Base-by-base conservation (phyloP, 768 basidiomycete species). In the Boletus sensibilis region DNA sequence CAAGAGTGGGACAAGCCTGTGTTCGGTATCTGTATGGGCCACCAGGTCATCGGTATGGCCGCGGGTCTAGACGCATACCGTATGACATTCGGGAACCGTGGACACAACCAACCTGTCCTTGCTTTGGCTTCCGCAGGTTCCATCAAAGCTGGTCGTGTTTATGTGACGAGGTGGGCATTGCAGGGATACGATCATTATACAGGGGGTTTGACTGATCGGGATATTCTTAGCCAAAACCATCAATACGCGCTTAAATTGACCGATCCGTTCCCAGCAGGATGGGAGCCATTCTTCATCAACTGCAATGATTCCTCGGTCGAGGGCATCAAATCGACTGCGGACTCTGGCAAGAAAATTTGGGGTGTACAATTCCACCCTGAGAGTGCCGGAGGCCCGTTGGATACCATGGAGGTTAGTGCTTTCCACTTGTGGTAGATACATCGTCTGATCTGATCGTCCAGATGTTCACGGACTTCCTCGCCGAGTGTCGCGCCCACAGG, bases 361-460 rank as follows among this genome's bases (percentile, higher is more conserved):
- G 97, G 96, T 63, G 96, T 98, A 21, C 97, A 99, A 68, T 99
- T 98, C 86, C 97, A 99, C 74, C 97, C 97, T 16, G 97, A 99
- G 75, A 94, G 93, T 60, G 91, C 94, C 27, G 96, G 97, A 39
- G 96, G 96, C n/a, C 97, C 97, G 42, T 82, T 98, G 55, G 97
- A 98, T 71, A 98, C 97, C 4, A 97, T 98, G 58, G 94, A 95
- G 84, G 93, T 92, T 53, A 48, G 82, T 72, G 13, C 2, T 35
- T 20, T 11, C 27, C 20, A 13, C 35, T 34, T 18, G 18, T 5
- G n/a, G 13, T 41, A 1, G 5, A 35, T 20, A 14, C n/a, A n/a
- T 21, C n/a, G n/a, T 45, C 38, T 57, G 38, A 42, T 57, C 39
- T 34, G 20, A 48, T 50, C 27, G 42, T 50, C 3, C 53, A 92